phyloP scores from a whole-genome alignment of 139 green algal species.

The Edaphochlamys debaryana region DNA sequence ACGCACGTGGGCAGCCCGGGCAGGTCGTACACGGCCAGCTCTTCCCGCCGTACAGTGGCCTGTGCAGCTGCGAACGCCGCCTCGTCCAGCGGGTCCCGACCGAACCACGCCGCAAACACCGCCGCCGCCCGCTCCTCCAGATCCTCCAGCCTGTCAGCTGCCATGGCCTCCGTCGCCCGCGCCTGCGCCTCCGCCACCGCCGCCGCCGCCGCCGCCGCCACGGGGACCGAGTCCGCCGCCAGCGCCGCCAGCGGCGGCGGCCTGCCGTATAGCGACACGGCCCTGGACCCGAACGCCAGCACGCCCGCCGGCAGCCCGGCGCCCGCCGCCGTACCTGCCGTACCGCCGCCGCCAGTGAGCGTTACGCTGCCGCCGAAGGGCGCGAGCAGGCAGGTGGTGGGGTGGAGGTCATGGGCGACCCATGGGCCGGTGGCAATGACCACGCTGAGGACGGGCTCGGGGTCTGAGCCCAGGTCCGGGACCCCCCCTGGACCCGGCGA shows the following conservation, averaged over 20 bases:
- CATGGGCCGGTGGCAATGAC: not conserved
- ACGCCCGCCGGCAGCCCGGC: not conserved
- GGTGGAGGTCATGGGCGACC: conserved; percentile 24
- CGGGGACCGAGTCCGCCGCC: not conserved
- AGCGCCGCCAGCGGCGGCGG: not conserved
- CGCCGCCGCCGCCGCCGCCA: not conserved
- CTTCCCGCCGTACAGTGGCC: not conserved
- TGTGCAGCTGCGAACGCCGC: not conserved
- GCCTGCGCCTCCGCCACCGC: not conserved
- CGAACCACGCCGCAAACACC: not conserved
- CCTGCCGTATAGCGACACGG: not conserved
- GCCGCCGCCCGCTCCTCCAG: not conserved
- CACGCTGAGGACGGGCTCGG: not conserved
- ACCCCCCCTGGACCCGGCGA: not conserved
- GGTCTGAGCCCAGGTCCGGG: not conserved
- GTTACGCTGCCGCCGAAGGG: conserved; percentile 12
- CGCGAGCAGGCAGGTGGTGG: conserved; percentile 25
- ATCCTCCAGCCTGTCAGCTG: not conserved
- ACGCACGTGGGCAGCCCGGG: conserved; percentile 11
- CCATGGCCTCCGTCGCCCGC: not conserved
- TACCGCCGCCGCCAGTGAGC: too few species aligned
- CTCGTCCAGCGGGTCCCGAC: not conserved
- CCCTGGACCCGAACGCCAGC: conserved; percentile 3
- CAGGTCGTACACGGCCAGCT: conserved; percentile 23
- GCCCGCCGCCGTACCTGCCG: too few species aligned